Evolutionary conservation across 768 basidiomycete genomes (phyloP).

Genomic region (Brasilioporus rufonigricans): DNA sequence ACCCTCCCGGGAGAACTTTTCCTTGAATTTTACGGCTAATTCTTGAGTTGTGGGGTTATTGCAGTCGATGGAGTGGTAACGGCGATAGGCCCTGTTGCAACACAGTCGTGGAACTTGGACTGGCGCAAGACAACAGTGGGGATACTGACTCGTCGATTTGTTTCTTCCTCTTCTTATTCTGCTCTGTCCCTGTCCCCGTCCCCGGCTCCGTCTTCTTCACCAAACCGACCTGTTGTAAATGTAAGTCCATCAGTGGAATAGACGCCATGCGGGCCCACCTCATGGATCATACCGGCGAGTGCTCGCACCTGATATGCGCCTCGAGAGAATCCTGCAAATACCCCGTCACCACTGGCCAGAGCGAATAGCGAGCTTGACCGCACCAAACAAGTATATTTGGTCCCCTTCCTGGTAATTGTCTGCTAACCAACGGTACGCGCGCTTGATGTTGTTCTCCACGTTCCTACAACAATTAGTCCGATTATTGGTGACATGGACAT

Average conservation of each 20-base stretch:
- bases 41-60: constrained; percentile 6
- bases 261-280: constrained; percentile 10
- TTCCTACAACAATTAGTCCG: not conserved
- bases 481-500: not conserved
- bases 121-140: not conserved
- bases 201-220: too few relatives aligned
- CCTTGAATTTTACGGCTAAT: constrained; percentile 25
- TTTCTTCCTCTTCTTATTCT: not conserved
- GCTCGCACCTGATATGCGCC: constrained; percentile 41
- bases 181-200: too few relatives aligned
- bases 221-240: not conserved
- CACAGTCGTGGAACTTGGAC: not conserved
- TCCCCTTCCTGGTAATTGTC: constrained; percentile 1
- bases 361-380: not conserved
- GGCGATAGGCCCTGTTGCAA: not conserved
- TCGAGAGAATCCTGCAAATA: constrained; percentile 40
- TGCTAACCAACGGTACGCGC: constrained; percentile 6
- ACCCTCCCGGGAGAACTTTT: constrained; percentile 19
- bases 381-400: constrained; percentile 39
- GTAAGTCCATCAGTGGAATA: not conserved
- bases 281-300: constrained; percentile 37
- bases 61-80: constrained; percentile 25
- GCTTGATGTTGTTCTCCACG: not conserved
- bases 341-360: not conserved
- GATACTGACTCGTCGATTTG: constrained; percentile 1